Conservation (phyloP, 2,329 filamentous ascomycete genomes). For the Fusarium circinatum region DNA sequence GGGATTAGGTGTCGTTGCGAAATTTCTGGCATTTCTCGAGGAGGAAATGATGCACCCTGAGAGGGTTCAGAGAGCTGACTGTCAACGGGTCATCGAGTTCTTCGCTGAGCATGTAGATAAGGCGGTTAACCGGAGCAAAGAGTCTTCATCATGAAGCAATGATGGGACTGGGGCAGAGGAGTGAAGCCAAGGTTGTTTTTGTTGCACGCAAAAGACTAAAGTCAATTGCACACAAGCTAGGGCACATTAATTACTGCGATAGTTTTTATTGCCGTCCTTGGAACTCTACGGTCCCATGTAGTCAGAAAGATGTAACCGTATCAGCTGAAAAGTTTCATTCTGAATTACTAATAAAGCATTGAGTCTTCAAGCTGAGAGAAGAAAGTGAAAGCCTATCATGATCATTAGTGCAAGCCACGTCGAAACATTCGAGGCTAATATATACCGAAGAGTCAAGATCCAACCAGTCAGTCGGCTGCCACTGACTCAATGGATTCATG, state of each 20-base stretch:
- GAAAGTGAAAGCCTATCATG: slow-evolving; percentile 1
- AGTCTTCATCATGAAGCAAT: rapidly evolving
- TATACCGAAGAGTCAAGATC: slow-evolving; percentile 20
- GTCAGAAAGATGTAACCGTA: no score
- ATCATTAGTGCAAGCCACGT: rapidly evolving
- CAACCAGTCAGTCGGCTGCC: slow-evolving; percentile 25
- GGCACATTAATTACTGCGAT: no score
- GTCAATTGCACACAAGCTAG: no score
- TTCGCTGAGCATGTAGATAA: no score
- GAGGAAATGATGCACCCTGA: background rate
- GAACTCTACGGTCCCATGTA: no score
- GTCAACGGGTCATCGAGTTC: background rate
- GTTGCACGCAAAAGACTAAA: no score
- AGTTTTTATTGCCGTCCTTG: no score
- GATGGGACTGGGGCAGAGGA: background rate
- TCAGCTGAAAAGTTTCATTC: no score
- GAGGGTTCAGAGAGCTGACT: background rate
- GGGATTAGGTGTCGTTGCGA: rapidly evolving
- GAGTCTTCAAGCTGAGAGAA: slow-evolving; percentile 18
- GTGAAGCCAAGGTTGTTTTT: no score
- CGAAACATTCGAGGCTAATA: rapidly evolving
- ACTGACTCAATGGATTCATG: slow-evolving; percentile 9
- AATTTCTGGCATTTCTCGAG: background rate
- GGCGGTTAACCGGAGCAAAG: no score
- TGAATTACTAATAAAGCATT: slow-evolving; percentile 2